Base-by-base conservation (phyloP, 371 early-diverging fungal genomes). In the Mucor mucedo region DNA sequence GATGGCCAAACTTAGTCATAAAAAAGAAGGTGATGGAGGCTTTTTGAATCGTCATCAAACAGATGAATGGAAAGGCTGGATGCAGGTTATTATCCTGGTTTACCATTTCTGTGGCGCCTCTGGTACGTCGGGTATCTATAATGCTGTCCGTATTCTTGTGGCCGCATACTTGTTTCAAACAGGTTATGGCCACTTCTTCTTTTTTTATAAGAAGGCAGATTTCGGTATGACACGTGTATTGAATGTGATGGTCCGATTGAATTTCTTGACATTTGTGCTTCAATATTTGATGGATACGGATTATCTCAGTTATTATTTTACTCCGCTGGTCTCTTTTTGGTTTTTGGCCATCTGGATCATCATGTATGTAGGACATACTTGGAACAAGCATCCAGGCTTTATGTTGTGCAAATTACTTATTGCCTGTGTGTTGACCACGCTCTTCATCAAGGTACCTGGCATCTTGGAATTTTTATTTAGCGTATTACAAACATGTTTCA, bases 41-140 rank as follows among this genome's bases (percentile, higher is more conserved):
- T 89, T 91, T 58, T 68, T 93, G 63, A 89, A 84, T 69, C 80
- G 91, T 14, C 76, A 86, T 49, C 91, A 90, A 60, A 91, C 92
- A 1, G 89, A 91, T 58, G 93, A 93, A 75, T 93, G 92, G 93
- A 91, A 91, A 66, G 93, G 93, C 5, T 91, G 92, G 92, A 91
- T 93, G 92, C 91, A 91, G 76, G 66, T 91, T 10, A 73, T 86
- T 28, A 90, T 93, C 41, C 74, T 93, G n/a, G 72, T 87, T 21
- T 91, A 91, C 69, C 91, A 91, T 71, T 87, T 87, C 62, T 70
- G 81, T 32, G 90, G 88, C 28, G 91, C 89, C 0, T 89, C 89
- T 3, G 70, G 71, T 27, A 76, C 83, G n/a, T 52, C 86, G 5
- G 82, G 79, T 2, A 84, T 92, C 39, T 91, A 93, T 75, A 88